Conservation (phyloP, 768 basidiomycete genomes). For the Termitomyces sp. region DNA sequence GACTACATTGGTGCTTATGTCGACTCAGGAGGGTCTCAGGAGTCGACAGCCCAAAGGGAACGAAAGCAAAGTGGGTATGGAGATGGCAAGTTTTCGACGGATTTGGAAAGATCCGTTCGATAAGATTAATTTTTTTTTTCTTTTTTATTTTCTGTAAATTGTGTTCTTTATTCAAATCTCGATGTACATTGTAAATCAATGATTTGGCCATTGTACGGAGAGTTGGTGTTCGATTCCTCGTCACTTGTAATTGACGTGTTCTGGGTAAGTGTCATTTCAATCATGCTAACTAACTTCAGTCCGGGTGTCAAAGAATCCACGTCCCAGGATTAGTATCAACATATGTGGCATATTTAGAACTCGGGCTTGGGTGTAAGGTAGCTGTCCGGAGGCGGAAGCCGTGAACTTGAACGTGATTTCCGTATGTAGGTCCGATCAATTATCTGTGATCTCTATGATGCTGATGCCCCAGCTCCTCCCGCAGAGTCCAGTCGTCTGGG, state of each 20-base stretch:
- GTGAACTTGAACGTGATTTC: neutral
- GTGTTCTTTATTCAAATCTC: neutral
- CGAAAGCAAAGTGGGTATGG: constrained; percentile 25
- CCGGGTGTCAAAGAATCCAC: neutral
- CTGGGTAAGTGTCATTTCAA: neutral
- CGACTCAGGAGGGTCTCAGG: constrained; percentile 14
- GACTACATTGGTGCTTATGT: constrained; percentile 59
- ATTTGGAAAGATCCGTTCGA: constrained; percentile 27
- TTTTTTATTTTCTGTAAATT: neutral
- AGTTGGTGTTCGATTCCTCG: neutral
- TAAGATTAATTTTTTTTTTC: neutral
- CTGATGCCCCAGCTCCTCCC: neutral
- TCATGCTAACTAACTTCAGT: too few species aligned
- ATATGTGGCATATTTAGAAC: neutral
- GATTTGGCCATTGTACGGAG: neutral
- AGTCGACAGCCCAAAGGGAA: neutral
- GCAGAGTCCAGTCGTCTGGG: neutral
- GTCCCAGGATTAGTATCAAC: neutral
- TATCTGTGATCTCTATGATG: neutral
- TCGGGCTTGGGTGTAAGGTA: neutral
- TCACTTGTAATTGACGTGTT: neutral
- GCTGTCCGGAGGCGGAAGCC: neutral
- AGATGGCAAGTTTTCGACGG: constrained; percentile 40
- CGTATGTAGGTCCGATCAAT: neutral
- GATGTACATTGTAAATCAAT: neutral